Evolutionary conservation across 2,329 filamentous ascomycete species (phyloP), one percentile per base, ranked within the genome.

Genomic region (Aspergillus sp.): DNA sequence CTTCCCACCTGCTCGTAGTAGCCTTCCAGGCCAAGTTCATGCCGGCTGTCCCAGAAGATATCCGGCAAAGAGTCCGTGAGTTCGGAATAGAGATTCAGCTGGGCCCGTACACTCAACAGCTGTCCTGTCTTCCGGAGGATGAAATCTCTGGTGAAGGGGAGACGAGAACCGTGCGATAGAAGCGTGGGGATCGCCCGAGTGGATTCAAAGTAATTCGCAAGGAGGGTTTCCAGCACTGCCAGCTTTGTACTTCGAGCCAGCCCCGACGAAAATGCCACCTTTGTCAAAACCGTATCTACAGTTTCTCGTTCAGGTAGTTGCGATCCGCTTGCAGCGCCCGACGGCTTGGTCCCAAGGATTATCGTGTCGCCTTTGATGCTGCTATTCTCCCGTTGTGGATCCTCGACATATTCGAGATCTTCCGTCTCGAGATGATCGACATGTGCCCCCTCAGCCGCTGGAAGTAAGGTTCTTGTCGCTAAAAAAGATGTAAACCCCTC

Each of bases 1-100:
- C 87, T 85, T 38, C 93, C 92, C 38, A 97, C 91, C 71, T 94
- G 89, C 61, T 96, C 92, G 71, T 97, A 99, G 75, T 97, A 97
- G 25, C 88, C 88, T 71, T 97, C 94, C 2, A 99, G 80, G 0
- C 91, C 89, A 2, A 97, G 83, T 70, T 97, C 92, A 63, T 94
- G 88, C 46, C 86, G 83, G 62, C 84, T 88, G 71, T 99, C 94
- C 94, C 94, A 99, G 75, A 99, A 97, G 43, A 97, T 85, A 72
- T 99, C 94, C 0, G 94, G 94, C 16, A 97, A 81, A 16, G 89
- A 91, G 74, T 99, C 94, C 0, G 94, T 97, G 31, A 99, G 83
- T 72, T 97, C 94, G 1, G 91, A 96, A 76, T 97, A 97, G 62
- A 97, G 88, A 68, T 99, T 99, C 45, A 99, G 81, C 65, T 96